Percentiles rank a stretch among this genome's conserved stretches.
These are phyloP conservation scores for Schrenkiella parvula DNA, from an alignment of 345 rosid genomes.

Conservation along the genomic window DNA sequence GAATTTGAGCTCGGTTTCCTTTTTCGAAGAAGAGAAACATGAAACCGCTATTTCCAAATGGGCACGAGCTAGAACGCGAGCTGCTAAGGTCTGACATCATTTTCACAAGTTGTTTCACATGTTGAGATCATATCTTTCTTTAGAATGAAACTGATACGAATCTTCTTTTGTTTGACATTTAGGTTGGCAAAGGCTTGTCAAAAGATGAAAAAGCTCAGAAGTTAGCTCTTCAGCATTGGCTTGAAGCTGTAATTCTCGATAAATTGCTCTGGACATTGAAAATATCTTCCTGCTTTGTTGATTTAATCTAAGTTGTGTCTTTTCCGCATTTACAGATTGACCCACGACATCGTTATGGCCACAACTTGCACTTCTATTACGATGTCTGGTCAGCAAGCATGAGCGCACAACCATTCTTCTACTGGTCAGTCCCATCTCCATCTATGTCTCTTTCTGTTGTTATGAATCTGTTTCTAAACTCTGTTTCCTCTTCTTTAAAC, in stretches of 20 bases:
- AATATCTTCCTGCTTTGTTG: neutral
- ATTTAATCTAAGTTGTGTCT: neutral
- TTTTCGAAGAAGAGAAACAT: slow-evolving; percentile 49
- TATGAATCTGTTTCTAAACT: slow-evolving; percentile 19
- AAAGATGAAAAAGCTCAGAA: slow-evolving; percentile 74
- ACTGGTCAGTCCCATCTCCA: slow-evolving; percentile 42
- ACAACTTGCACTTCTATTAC: slow-evolving; percentile 77
- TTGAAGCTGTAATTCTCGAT: slow-evolving; percentile 59
- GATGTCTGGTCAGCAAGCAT: slow-evolving; percentile 63
- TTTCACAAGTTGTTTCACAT: neutral
- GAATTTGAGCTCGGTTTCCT: slow-evolving; percentile 46
- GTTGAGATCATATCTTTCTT: neutral
- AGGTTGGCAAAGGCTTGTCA: slow-evolving; percentile 69
- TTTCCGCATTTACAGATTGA: slow-evolving; percentile 50
- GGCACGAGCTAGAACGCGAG: slow-evolving; percentile 57
- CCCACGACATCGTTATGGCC: slow-evolving; percentile 86
- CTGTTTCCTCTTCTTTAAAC: slow-evolving; percentile 11
- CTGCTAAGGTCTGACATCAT: slow-evolving; percentile 50
- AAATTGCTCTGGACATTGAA: neutral
- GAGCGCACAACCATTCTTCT: slow-evolving; percentile 70
- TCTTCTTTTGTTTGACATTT: neutral
- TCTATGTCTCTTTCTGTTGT: neutral
- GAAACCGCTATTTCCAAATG: slow-evolving; percentile 62
- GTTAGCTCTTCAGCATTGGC: slow-evolving; percentile 75
- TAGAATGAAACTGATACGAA: neutral